Base-by-base conservation (phyloP, 495 filamentous ascomycete genomes). In the Xylaria curta region DNA sequence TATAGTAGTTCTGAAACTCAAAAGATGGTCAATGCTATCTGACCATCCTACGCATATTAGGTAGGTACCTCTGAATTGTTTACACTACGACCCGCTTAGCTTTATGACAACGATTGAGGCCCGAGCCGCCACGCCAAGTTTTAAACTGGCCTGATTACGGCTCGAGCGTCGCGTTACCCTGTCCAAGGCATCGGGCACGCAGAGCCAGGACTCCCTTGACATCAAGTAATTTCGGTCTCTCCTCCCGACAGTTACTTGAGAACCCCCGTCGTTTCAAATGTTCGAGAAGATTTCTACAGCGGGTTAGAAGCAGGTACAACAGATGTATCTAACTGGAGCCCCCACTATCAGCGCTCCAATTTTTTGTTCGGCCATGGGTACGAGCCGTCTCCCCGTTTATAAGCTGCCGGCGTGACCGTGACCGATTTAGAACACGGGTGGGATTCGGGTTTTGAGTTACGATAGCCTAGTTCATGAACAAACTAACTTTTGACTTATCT, bases 211-310 rank as follows among this genome's bases (percentile, higher is more conserved):
- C 60, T 44, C 24, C 60, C 60, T 63, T 42, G 60, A 42, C 38
- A 42, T 46, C 46, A 26, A 38, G 33, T 42, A 67, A 56, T 67
- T 42, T 56, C 49, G 65, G 65, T 17, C 49, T 40, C 12, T 19
- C 28, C 47, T 54, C 31, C 65, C 65, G 49, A 66, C 47, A 53
- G 38, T 46, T 26, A 28, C 13, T 31, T 10, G 6, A 42, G 31
- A 38, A 53, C 63, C 63, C 63, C 36, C 65, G 49, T 49, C 33
- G 65, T 67, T 67, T 67, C 65, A 67, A 67, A 54, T 3, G 28
- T 67, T 67, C 65, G 47, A 67, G 65, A 67, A 67, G 65, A 4
- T 44, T 67, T 67, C 65, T 49, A 67, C 49, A 38, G 38, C 38
- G 2, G 38, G 38, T 42, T 42, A 42, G 17, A 19, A 13, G 17